Evolutionary conservation across 306 rosid species (phyloP).

Genomic region (Albizia julibrissin): DNA sequence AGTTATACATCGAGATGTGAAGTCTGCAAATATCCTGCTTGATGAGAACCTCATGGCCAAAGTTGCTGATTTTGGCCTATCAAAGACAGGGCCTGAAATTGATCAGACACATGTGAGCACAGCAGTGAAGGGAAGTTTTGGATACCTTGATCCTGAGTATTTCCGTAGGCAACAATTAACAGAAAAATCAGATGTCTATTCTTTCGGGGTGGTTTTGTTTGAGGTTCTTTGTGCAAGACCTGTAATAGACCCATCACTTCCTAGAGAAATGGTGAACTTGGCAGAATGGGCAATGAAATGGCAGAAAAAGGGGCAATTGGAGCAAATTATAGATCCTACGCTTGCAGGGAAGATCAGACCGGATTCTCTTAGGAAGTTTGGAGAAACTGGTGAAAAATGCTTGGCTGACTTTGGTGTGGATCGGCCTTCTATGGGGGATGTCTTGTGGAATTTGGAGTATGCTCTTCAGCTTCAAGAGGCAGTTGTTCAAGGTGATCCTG

Average conservation of each 20-base stretch:
- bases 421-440: conserved; percentile 95
- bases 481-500: conserved; percentile 69
- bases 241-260: conserved; percentile 86
- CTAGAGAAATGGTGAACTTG: conserved; percentile 90
- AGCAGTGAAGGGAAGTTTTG: conserved; percentile 96
- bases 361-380: conserved; percentile 88
- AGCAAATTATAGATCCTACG: conserved; percentile 72
- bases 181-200: conserved; percentile 92
- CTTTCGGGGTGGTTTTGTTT: conserved; percentile 91
- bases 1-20: conserved; percentile 94
- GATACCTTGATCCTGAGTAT: conserved; percentile 96
- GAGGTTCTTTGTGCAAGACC: conserved; percentile 95
- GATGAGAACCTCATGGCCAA: conserved; percentile 97
- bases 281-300: conserved; percentile 98
- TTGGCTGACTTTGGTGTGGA: conserved; percentile 89
- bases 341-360: conserved; percentile 78
- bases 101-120: conserved; percentile 98
- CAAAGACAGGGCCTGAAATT: conserved; percentile 90
- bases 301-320: conserved; percentile 87
- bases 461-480: conserved; percentile 94
- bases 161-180: conserved; percentile 90
- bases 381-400: conserved; percentile 94
- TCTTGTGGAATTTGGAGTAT: conserved; percentile 90
- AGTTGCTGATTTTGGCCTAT: conserved; percentile 96
- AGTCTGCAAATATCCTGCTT: conserved; percentile 90